phyloP scores from a whole-genome alignment of 768 basidiomycete genomes.

The Suillus subaureus region DNA sequence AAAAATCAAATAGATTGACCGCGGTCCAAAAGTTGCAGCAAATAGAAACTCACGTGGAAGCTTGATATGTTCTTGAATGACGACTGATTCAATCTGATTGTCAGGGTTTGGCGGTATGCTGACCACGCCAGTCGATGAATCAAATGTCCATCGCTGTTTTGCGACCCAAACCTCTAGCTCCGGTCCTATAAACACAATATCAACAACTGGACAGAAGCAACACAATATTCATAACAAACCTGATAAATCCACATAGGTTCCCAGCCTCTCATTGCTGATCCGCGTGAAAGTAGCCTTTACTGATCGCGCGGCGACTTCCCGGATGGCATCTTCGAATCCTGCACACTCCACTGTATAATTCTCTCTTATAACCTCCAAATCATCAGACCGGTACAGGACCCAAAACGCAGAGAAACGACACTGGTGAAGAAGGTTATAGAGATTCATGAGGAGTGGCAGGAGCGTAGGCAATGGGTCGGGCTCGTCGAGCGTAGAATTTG shows the following conservation, averaged over 20 bases:
- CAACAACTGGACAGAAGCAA: conserved; percentile 5
- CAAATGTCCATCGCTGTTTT: conserved; percentile 68
- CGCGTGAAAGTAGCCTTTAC: conserved; percentile 79
- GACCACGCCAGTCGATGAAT: conserved; percentile 57
- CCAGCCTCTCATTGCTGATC: conserved; percentile 67
- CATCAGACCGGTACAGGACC: conserved; percentile 69
- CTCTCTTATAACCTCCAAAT: conserved; percentile 72
- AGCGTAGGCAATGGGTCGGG: conserved; percentile 78
- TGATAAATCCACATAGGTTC: conserved; percentile 68
- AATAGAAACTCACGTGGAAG: conserved; percentile 64
- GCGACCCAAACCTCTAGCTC: conserved; percentile 62
- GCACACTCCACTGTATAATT: conserved; percentile 85
- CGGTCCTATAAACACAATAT: conserved; percentile 39
- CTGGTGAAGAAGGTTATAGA: conserved; percentile 73
- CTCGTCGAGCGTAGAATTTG: conserved; percentile 62
- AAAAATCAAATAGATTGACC: conserved; percentile 2
- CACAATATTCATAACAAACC: conserved; percentile 42
- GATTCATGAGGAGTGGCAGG: conserved; percentile 65
- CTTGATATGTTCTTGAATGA: conserved; percentile 82
- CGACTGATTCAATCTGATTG: conserved; percentile 84
- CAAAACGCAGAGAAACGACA: conserved; percentile 91
- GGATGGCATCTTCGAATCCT: conserved; percentile 83
- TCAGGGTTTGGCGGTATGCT: conserved; percentile 80
- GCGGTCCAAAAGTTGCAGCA: conserved; percentile 1
- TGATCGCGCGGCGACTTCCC: conserved; percentile 75